A percentile compares a stretch with the other conserved stretches of the same genome.
phyloP scores from a whole-genome alignment of 2,329 filamentous ascomycete genomes.

The Penicillium sp. region DNA sequence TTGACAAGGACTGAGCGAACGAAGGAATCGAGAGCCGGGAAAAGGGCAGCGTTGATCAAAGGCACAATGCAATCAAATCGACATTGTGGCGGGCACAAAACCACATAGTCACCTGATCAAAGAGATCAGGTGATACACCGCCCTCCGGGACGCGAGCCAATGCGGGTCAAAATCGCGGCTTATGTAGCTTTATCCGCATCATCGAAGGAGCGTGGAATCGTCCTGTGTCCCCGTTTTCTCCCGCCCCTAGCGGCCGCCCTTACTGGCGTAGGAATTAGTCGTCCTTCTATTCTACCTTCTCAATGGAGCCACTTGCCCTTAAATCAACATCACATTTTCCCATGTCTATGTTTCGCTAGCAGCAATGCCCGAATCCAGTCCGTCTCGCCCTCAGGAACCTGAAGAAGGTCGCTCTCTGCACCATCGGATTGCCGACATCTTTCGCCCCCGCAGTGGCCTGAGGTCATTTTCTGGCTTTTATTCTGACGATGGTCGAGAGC shows the following conservation, averaged over 20 bases:
- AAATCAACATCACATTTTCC: slow-evolving; percentile 7
- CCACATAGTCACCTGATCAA: slow-evolving; percentile 21
- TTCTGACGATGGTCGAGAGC: slow-evolving; percentile 3
- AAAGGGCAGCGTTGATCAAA: slow-evolving; percentile 19
- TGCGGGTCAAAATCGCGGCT: too few species aligned
- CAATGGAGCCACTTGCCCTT: background rate
- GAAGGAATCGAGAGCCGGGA: slow-evolving; percentile 7
- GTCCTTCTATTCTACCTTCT: slow-evolving; percentile 1
- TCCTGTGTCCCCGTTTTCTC: background rate
- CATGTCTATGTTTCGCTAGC: background rate
- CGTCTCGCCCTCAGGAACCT: slow-evolving; percentile 16
- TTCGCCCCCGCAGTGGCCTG: slow-evolving; percentile 20
- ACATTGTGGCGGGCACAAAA: slow-evolving; percentile 38
- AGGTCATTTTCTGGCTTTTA: slow-evolving; percentile 10
- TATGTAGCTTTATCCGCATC: too few species aligned
- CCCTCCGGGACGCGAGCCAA: background rate
- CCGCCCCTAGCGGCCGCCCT: background rate
- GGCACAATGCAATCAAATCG: slow-evolving; percentile 31
- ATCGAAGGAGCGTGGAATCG: background rate
- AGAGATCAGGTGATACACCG: slow-evolving; percentile 17
- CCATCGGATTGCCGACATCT: slow-evolving; percentile 29
- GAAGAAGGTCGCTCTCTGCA: slow-evolving; percentile 28
- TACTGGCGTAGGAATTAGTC: background rate
- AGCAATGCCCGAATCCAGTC: slow-evolving; percentile 27
- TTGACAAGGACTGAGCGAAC: slow-evolving; percentile 9